These are phyloP conservation scores for Globisporangium cederbergense DNA, from an alignment of 352 stramenopile genomes.

Conservation along the genomic window DNA sequence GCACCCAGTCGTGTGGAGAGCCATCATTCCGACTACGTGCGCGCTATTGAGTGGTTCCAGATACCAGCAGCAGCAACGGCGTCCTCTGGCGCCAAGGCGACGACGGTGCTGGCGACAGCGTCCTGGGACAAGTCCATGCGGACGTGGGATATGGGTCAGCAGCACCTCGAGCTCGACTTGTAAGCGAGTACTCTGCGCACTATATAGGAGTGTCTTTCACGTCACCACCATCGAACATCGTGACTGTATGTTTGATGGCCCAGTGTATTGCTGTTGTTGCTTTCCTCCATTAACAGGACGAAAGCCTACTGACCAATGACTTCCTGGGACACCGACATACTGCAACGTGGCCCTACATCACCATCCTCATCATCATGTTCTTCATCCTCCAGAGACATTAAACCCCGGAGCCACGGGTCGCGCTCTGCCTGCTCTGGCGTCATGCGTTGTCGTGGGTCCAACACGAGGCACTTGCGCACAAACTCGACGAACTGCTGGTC, in stretches of 20 bases:
- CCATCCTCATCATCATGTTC: background rate
- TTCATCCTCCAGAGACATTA: background rate
- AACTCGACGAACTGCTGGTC: conserved; percentile 61
- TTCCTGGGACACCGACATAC: conserved; percentile 1
- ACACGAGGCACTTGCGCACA: conserved; percentile 60
- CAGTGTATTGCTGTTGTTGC: background rate
- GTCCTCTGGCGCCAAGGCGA: background rate
- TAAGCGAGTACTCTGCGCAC: background rate
- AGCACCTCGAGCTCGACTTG: conserved; percentile 3
- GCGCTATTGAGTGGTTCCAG: conserved; percentile 62
- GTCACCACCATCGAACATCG: background rate
- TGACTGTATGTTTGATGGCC: background rate
- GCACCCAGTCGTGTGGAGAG: conserved; percentile 16
- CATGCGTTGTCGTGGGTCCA: conserved; percentile 56
- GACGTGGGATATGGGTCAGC: conserved; percentile 31
- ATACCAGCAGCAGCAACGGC: conserved; percentile 12
- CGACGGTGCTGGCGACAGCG: conserved; percentile 37
- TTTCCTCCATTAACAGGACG: background rate
- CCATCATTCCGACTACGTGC: conserved; percentile 69
- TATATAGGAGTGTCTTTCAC: conserved; percentile 8
- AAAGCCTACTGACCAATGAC: background rate
- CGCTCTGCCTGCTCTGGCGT: conserved; percentile 51
- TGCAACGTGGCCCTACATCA: background rate
- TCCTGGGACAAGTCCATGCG: conserved; percentile 68
- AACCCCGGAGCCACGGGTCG: conserved; percentile 52